Evolutionary conservation across 2,329 filamentous ascomycete species (phyloP).

Genomic region (Colletotrichum eleusines): DNA sequence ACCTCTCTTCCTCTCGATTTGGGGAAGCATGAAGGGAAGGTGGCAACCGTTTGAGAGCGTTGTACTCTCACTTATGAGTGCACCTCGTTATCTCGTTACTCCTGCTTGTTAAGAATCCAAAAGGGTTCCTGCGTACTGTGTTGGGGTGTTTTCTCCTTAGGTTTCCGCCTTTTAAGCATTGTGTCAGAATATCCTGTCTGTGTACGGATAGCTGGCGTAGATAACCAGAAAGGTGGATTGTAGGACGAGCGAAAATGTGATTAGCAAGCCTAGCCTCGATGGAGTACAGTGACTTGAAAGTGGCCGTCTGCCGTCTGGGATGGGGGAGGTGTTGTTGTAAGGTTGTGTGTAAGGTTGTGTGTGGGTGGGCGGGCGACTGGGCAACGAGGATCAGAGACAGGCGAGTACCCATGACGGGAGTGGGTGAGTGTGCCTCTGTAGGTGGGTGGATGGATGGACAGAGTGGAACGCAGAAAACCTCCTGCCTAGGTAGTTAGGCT

Average conservation of each 20-base stretch:
- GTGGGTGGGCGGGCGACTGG: background rate
- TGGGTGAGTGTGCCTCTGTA: too few species aligned
- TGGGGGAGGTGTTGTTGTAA: background rate
- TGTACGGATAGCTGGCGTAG: background rate
- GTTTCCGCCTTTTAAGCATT: too few species aligned
- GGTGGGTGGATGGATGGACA: background rate
- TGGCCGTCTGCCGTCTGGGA: background rate
- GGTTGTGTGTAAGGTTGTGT: background rate
- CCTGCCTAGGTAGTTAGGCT: conserved; percentile 4
- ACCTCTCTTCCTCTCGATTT: too few species aligned
- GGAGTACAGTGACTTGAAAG: background rate
- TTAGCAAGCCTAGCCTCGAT: background rate
- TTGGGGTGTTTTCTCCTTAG: too few species aligned
- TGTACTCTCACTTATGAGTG: too few species aligned
- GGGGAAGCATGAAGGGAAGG: too few species aligned
- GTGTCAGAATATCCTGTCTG: too few species aligned
- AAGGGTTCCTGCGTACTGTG: too few species aligned
- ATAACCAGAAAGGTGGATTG: background rate
- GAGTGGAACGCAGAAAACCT: conserved; percentile 9
- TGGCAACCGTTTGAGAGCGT: too few species aligned
- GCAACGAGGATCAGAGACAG: background rate
- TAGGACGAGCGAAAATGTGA: background rate
- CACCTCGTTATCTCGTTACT: too few species aligned
- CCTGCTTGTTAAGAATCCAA: too few species aligned
- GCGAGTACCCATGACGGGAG: background rate